Conservation (phyloP, 441 rosid genomes). For the Manihot esculenta region DNA sequence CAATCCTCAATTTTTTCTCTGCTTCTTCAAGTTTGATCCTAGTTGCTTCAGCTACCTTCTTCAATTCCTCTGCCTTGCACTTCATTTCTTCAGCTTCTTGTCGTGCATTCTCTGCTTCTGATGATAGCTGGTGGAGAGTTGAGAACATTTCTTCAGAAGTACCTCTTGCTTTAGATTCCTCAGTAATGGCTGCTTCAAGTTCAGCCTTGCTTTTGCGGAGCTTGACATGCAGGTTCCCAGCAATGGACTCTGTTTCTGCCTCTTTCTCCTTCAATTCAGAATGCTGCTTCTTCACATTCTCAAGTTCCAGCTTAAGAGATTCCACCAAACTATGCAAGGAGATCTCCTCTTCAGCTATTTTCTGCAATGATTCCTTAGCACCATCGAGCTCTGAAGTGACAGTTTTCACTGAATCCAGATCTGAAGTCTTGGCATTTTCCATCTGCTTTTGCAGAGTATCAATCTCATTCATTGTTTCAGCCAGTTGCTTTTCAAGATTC, state of each 20-base stretch:
- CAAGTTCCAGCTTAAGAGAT: conserved; percentile 67
- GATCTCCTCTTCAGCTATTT: conserved; percentile 72
- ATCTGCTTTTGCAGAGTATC: conserved; percentile 59
- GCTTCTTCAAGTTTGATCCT: conserved; percentile 63
- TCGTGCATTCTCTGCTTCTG: conserved; percentile 62
- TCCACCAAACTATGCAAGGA: conserved; percentile 59
- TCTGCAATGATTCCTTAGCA: conserved; percentile 70
- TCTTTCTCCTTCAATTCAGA: conserved; percentile 75
- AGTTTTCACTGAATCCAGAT: conserved; percentile 61
- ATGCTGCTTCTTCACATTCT: conserved; percentile 71
- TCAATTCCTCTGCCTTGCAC: conserved; percentile 61
- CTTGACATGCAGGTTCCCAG: conserved; percentile 74
- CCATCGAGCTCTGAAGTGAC: conserved; percentile 73
- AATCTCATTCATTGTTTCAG: conserved; percentile 61
- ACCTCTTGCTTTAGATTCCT: conserved; percentile 63
- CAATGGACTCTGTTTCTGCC: conserved; percentile 69
- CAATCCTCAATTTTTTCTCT: conserved; percentile 59
- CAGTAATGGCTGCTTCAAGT: conserved; percentile 62
- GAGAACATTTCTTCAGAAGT: conserved; percentile 78
- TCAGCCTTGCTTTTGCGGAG: conserved; percentile 70
- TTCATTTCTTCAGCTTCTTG: conserved; percentile 74
- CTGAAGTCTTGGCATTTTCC: conserved; percentile 72
- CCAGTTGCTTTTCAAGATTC: conserved; percentile 65
- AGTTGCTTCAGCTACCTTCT: conserved; percentile 63
- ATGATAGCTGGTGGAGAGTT: conserved; percentile 64